Base-by-base conservation (phyloP, 352 stramenopile genomes). In the Lagenidium giganteum region DNA sequence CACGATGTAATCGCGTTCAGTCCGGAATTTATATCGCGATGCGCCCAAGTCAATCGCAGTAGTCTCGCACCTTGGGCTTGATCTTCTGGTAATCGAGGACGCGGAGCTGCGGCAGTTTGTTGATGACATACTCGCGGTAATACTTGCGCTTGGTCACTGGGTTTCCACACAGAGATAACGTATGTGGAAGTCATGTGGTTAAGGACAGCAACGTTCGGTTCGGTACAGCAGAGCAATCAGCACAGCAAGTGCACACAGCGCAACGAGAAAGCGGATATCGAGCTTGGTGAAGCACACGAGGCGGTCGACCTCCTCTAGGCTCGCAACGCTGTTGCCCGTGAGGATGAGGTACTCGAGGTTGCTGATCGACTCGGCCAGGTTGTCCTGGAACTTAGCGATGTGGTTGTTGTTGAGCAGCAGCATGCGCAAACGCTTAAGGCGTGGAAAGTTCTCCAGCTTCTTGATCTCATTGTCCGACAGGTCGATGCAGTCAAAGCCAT, bases 391-490 rank as follows among this genome's bases (percentile, higher is more conserved):
- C 51, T 85, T 83, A 31, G 68, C 58, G 46, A 98, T 83, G 63
- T 94, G 68, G 55, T 98, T 98, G 72, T 97, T 97, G 59, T 95
- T 79, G 29, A 97, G 55, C 26, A 98, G 63, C 47, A 98, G 59
- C 70, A 92, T 95, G 16, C 80, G 87, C 35, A 98, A 63, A 13
- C 90, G 72, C 23, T 68, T 68, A 42, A 96, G 73, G 3, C 78
- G 64, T 35, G 90, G 90, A 44, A 98, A 97, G 71, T 97, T 97
- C 63, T 97, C 92, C 1, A 98, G 64, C 59, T 89, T 95, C 59
- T 95, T 95, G 48, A 98, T 92, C 54, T 97, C 88, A 57, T 98
- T 98, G 63, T 97, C 92, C 51, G 81, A 95, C 23, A 98, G 65
- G 48, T 98, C 92, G 29, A 98, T 86, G 54, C 86, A 95, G 64